Evolutionary conservation across 345 rosid species (phyloP).

Genomic region (Bruguiera sexangula): DNA sequence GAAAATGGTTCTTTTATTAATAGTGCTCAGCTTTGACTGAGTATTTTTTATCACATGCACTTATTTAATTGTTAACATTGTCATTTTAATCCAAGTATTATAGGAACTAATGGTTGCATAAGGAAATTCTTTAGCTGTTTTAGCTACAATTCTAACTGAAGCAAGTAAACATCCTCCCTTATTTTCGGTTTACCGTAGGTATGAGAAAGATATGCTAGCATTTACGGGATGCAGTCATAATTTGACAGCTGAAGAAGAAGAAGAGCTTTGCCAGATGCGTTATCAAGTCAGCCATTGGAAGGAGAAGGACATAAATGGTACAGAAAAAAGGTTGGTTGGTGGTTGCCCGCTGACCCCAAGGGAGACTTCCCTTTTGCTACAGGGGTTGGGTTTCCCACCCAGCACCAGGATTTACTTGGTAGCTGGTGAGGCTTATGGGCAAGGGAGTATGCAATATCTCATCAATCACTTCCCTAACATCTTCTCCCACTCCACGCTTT

Average conservation of each 20-base stretch:
- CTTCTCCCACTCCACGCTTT: slow-evolving; percentile 74
- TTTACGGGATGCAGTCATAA: slow-evolving; percentile 94
- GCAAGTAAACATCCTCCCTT: not conserved
- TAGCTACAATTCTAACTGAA: not conserved
- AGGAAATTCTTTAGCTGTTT: not conserved
- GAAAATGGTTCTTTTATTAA: not conserved
- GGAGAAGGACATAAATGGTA: slow-evolving; percentile 87
- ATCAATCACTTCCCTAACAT: slow-evolving; percentile 61
- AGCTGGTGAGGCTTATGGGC: slow-evolving; percentile 89
- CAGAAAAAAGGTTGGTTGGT: slow-evolving; percentile 83
- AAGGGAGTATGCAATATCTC: slow-evolving; percentile 74
- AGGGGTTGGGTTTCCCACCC: slow-evolving; percentile 69
- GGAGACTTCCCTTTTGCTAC: slow-evolving; percentile 82
- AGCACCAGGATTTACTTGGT: slow-evolving; percentile 80
- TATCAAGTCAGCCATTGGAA: slow-evolving; percentile 87
- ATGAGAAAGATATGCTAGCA: slow-evolving; percentile 95
- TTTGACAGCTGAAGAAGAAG: slow-evolving; percentile 76
- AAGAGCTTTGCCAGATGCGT: slow-evolving; percentile 71
- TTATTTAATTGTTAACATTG: not conserved
- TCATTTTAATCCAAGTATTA: not conserved
- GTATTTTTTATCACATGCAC: not conserved
- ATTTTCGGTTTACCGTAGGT: slow-evolving; percentile 40
- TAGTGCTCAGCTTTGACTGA: not conserved
- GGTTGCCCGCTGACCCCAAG: slow-evolving; percentile 89
- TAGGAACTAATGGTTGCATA: not conserved